Conservation (phyloP, 169 alveolate genomes). For the Babesia divergens region DNA sequence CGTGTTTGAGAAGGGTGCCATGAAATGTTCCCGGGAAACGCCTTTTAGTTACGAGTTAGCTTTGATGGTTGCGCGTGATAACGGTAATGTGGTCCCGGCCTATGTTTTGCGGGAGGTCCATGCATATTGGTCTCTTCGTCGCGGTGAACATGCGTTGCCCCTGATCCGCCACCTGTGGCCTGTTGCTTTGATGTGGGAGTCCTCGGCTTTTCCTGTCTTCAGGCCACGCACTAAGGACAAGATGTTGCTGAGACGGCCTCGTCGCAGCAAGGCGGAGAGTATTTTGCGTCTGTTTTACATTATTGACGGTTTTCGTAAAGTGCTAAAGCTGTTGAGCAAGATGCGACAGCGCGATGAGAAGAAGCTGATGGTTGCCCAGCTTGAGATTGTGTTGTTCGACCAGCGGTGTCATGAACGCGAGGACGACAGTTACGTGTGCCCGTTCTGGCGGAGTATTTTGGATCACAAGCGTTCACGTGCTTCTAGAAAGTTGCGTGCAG, state of each 20-base stretch:
- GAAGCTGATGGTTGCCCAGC: constrained; percentile 76
- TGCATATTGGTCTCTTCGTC: constrained; percentile 74
- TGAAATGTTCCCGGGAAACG: constrained; percentile 40
- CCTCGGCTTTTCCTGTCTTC: constrained; percentile 80
- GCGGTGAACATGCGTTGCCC: constrained; percentile 78
- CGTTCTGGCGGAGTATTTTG: constrained; percentile 78
- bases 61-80: constrained; percentile 43
- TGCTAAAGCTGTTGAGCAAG: constrained; percentile 73
- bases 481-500: constrained; percentile 15
- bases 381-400: constrained; percentile 77
- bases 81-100: constrained; percentile 58
- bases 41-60: constrained; percentile 59
- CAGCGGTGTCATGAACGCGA: constrained; percentile 77
- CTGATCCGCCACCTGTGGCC: constrained; percentile 82
- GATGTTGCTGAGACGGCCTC: constrained; percentile 81
- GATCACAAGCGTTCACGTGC: constrained; percentile 68
- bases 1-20: constrained; percentile 69
- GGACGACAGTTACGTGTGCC: constrained; percentile 79
- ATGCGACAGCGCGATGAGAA: constrained; percentile 84
- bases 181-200: constrained; percentile 73
- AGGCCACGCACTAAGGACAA: constrained; percentile 82
- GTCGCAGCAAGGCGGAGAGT: constrained; percentile 75
- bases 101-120: constrained; percentile 61
- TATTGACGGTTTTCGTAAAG: constrained; percentile 79
- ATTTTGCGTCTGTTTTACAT: constrained; percentile 72